Evolutionary conservation across 148 eudicot genomes (phyloP), one percentile per base, ranked within the genome.

Genomic region (Rhododendron ferrugineum): DNA sequence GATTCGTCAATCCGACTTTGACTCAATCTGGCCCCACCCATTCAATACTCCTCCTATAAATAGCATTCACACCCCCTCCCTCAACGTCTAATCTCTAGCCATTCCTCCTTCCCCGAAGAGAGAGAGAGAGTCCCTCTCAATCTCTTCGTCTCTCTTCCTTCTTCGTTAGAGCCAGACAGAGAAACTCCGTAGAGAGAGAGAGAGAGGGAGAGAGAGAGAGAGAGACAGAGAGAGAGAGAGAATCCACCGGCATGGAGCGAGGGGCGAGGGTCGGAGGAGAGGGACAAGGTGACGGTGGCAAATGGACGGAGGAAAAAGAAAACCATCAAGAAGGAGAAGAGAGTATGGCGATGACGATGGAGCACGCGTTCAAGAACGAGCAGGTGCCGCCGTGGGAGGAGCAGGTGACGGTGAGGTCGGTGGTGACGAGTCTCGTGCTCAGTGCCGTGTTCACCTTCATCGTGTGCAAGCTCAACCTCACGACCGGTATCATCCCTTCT

Each of bases 401-500:
- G 3, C 91, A 90, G 54, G 32, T 90, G 6, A 90, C 91, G 14
- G 15, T 84, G n/a, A 62, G 91, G 49, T 80, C 90, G 0, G 16
- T 90, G 54, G 80, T 78, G 18, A 54, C 83, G 36, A 90, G 91
- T 36, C 75, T 90, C 0, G 28, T 85, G 1, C 34, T 90, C 81
- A 80, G 88, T 11, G 5, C 85, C 1, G 83, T 90, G 3, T 90
- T 90, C 80, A 90, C 11, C 37, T 81, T 90, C 85, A 88, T 90
- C 0, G 91, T 90, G 2, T 78, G 84, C 66, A 90, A 90, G 75
- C 87, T 90, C 0, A 90, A 88, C 37, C 88, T 90, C 2, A 84
- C 90, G 15, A 90, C 90, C 10, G 91, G 90, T 0, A 76, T 88
- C 26, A 90, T 90, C 3, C 90, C 91, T 1, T 90, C 91, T 0